Evolutionary conservation across 352 stramenopile species (phyloP), one percentile per base, ranked within the genome.

Genomic region (Pythium monospermum): DNA sequence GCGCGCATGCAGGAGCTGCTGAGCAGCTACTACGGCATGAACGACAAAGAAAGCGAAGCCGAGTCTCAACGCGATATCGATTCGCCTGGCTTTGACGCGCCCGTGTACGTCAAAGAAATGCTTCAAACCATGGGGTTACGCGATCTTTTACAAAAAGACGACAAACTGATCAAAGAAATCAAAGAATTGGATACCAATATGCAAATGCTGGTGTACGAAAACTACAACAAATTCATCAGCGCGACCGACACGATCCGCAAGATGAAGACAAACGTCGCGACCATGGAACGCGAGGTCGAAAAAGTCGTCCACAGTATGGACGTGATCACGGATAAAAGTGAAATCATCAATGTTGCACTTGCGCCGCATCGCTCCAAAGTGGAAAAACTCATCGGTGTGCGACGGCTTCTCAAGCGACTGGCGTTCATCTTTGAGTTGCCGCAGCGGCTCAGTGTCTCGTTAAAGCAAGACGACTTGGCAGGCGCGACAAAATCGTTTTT

Each of bases 171-270:
- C 52, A 63, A 68, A 49, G 76, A 98, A 69, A 92, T 96, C 47
- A 96, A 97, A 58, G 91, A 94, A 30, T 78, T 99, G 16, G 96
- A 99, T 70, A 97, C 88, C 19, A 98, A 97, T 46, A 99, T 99
- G 96, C 97, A 99, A 76, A 99, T 98, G 69, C 78, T 99, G 36
- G 97, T 99, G 19, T 99, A 99, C 67, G 97, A 99, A 61, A 99
- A 99, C 72, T 99, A 99, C 83, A 98, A 96, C 73, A 99, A 99
- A 69, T 99, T 99, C 65, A 99, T 99, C 61, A 96, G 91, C 61
- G 97, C 97, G 28, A 99, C 97, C 1, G 97, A 99, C 71, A 98
- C 97, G 45, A 99, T 99, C 69, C 87, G 94, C 42, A 96, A 96
- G 60, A 97, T 97, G 87, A 95, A 95, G 80, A 91, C 81, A 22